Evolutionary conservation across 495 filamentous ascomycete species (phyloP).

Genomic region (Xylaria grammica): DNA sequence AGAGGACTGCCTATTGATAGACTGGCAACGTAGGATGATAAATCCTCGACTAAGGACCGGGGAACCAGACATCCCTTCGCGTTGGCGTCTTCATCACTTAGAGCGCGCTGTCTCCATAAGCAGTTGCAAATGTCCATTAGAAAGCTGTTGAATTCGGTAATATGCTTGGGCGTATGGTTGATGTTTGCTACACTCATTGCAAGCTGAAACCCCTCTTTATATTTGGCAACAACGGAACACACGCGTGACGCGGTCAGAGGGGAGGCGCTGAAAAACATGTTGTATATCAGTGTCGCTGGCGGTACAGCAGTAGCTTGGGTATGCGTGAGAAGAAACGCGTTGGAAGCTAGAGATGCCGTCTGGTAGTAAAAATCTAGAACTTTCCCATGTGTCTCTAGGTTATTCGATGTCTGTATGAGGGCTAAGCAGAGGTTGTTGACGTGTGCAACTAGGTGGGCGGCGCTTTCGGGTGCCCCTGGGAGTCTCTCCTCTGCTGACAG

Average conservation of each 20-base stretch:
- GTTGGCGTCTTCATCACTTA: constrained; percentile 70
- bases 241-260: constrained; percentile 71
- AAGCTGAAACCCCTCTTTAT: constrained; percentile 77
- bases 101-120: constrained; percentile 78
- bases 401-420: constrained; percentile 56
- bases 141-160: constrained; percentile 80
- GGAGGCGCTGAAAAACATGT: constrained; percentile 67
- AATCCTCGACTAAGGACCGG: constrained; percentile 45
- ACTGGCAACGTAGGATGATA: constrained; percentile 52
- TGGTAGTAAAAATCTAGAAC: constrained; percentile 75
- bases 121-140: constrained; percentile 91
- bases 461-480: constrained; percentile 33
- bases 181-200: constrained; percentile 52
- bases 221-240: constrained; percentile 66
- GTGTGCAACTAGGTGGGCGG: constrained; percentile 59
- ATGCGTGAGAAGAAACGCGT: constrained; percentile 43
- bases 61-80: constrained; percentile 74
- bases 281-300: constrained; percentile 70
- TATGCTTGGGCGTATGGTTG: constrained; percentile 56
- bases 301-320: constrained; percentile 59
- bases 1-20: constrained; percentile 53
- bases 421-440: constrained; percentile 68
- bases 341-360: constrained; percentile 60
- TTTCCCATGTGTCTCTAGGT: constrained; percentile 46
- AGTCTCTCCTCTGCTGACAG: constrained; percentile 37